Evolutionary conservation across 176 grass and related monocot genomes (phyloP), one percentile per base, ranked within the genome.

Genomic region (Areca catechu): DNA sequence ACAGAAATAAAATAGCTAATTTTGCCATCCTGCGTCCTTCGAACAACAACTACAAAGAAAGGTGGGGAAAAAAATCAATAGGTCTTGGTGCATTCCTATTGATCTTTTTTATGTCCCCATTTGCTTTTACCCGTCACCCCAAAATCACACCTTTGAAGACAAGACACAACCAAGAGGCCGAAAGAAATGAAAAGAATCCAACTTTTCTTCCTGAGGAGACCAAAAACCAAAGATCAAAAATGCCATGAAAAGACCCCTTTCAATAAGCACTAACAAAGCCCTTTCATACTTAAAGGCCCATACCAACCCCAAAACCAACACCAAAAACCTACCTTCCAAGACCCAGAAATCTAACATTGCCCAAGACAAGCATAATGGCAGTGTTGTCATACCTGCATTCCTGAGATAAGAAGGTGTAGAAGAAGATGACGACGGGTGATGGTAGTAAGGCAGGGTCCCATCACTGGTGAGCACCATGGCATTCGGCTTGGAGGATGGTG

Each of bases 111-210:
- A 12, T 43, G 52, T 66, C 48, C 52, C 47, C 12, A 16, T 22
- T 72, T 89, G 37, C 27, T 48, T 68, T 74, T 71, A 54, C 66
- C 27, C 59, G 61, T 72, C 22, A 66, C 37, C 29, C 62, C 72
- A 51, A 68, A 74, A 52, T 34, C 61, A 74, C 43, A 81, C 68
- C 77, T 70, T 77, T 83, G 52, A 60, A 74, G 81, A 63, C 62
- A 73, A 53, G 72, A 67, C 75, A 60, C 63, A 58, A 58, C 58
- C 68, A 68, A 61, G 67, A 54, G 60, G 60, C 74, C 73, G 80
- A 86, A 83, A 43, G 58, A 68, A 67, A 17, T 16, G 56, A 5
- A 56, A 78, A 19, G 19, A 17, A 20, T 63, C 51, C 27, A 43
- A 53, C 69, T 72, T 72, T 72, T 74, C 50, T 51, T 43, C 1